Evolutionary conservation across 23 red algal genomes (phyloP).

Genomic region (Agarophyton chilense): DNA sequence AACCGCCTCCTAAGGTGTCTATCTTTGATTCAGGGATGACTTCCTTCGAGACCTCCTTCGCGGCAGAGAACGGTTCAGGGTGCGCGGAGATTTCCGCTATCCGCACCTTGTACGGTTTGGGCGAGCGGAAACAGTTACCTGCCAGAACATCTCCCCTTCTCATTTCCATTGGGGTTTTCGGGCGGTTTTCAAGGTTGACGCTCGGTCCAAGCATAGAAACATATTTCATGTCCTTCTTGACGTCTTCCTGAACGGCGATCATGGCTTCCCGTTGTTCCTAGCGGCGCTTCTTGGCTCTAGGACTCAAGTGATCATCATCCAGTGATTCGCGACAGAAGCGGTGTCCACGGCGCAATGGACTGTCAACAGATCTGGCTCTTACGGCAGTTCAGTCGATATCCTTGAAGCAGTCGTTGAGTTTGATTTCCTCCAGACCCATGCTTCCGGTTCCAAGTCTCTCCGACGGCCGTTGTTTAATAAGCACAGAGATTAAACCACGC

Average conservation of each 20-base stretch:
- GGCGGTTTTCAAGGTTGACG: not conserved
- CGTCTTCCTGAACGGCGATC: not conserved
- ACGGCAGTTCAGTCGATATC: constrained; percentile 67
- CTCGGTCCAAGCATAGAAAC: not conserved
- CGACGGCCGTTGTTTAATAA: constrained; percentile 60
- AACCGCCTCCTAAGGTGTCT: too few species aligned
- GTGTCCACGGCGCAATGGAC: not conserved
- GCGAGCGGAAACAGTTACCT: constrained; percentile 10
- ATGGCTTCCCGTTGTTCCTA: constrained; percentile 5
- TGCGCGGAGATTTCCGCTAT: too few species aligned
- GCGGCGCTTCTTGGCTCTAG: not conserved
- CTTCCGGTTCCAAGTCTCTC: constrained; percentile 70
- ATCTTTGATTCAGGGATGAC: too few species aligned
- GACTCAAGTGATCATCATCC: not conserved
- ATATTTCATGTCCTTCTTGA: constrained; percentile 11
- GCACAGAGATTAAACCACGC: constrained; percentile 41
- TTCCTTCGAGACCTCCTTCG: too few species aligned
- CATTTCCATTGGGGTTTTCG: constrained; percentile 4
- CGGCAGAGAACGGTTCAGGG: too few species aligned
- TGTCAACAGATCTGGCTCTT: not conserved
- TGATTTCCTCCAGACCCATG: constrained; percentile 74
- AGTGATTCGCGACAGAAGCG: not conserved
- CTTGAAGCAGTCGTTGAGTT: constrained; percentile 74
- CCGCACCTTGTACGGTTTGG: not conserved
- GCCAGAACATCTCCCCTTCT: not conserved